Evolutionary conservation across 140 eudicot species (phyloP), one percentile per base, ranked within the genome.

Genomic region (Anethum foeniculum): DNA sequence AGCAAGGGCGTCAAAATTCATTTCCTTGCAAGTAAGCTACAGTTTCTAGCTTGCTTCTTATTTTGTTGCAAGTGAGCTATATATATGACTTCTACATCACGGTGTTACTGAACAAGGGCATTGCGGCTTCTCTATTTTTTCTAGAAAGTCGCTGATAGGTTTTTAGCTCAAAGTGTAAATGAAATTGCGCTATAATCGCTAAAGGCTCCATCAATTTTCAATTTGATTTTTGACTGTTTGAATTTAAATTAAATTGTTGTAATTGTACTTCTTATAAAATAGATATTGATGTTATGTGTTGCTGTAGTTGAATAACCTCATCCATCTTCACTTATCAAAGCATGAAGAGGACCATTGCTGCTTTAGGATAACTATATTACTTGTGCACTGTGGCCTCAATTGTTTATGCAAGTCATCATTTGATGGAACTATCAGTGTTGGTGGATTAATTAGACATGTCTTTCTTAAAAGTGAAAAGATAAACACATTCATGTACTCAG

Each of bases 1-100:
- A 88, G 80, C 80, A 46, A 83, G 80, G 78, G 86, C 83, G 10
- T 78, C 86, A 21, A 79, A 82, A 71, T 79, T 82, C 71, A 27
- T 62, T 25, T 27, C 36, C 71, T 11, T 62, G 71, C 1, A 62
- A 62, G 71, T 62, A 62, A 27, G 71, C 36, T 25, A n/a, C n/a
- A 9, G 71, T 25, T 62, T 27, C 36, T 62, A 62, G 71, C 71
- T 25, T 27, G 36, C 71, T 62, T 11, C 36, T 62, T 27, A 8
- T 25, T 62, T 25, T 62, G 16, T 10, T 62, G 69, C 6, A 25
- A 60, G 69, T 60, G 71, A 62, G 71, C 36, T 60, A 60, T 58
- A n/a, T 60, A 58, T 7, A n/a, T 60, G 12, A 60, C 69, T 25
- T 62, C 18, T 25, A n/a, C 71, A 62, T 25, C 36, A 12, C 71